Conservation (phyloP, 345 rosid species). For the Cardamine chenopodiifolia region DNA sequence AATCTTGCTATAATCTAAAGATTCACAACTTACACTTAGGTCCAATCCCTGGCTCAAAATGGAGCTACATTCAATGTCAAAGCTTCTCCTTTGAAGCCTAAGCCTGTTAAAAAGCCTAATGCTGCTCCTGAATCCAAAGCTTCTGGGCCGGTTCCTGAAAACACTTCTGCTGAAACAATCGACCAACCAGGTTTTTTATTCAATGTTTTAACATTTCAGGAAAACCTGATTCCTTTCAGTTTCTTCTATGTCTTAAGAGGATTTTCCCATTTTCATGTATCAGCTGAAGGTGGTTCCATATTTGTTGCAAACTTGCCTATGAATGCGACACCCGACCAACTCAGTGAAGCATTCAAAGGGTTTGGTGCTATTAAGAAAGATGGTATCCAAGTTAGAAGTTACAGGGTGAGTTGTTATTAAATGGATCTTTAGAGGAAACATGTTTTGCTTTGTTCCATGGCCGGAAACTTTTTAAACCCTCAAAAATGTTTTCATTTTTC, state of each 20-base stretch:
- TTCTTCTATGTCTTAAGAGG: neutral
- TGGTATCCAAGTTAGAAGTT: slow-evolving; percentile 45
- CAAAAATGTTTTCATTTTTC: neutral
- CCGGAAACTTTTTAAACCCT: neutral
- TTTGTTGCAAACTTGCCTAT: slow-evolving; percentile 48
- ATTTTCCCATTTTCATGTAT: neutral
- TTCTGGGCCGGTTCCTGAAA: slow-evolving; percentile 7
- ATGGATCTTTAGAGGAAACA: neutral
- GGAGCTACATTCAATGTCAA: slow-evolving; percentile 29
- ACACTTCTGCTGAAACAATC: slow-evolving; percentile 12
- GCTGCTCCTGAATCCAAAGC: slow-evolving; percentile 15
- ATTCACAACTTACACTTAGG: slow-evolving; percentile 26
- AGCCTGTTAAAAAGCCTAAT: slow-evolving; percentile 17
- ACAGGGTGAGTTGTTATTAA: slow-evolving; percentile 35
- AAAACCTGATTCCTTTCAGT: neutral
- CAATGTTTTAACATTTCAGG: slow-evolving; percentile 3
- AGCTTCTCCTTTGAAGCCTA: slow-evolving; percentile 42
- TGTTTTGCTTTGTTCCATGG: neutral
- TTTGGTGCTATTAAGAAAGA: slow-evolving; percentile 39
- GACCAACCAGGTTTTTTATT: slow-evolving; percentile 25
- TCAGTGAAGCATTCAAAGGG: slow-evolving; percentile 39
- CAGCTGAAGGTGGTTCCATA: slow-evolving; percentile 29
- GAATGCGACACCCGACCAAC: slow-evolving; percentile 43
- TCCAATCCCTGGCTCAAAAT: slow-evolving; percentile 34
- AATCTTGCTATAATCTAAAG: slow-evolving; percentile 6